Evolutionary conservation across 441 rosid genomes (phyloP).

Genomic region (Populus trichocarpa): DNA sequence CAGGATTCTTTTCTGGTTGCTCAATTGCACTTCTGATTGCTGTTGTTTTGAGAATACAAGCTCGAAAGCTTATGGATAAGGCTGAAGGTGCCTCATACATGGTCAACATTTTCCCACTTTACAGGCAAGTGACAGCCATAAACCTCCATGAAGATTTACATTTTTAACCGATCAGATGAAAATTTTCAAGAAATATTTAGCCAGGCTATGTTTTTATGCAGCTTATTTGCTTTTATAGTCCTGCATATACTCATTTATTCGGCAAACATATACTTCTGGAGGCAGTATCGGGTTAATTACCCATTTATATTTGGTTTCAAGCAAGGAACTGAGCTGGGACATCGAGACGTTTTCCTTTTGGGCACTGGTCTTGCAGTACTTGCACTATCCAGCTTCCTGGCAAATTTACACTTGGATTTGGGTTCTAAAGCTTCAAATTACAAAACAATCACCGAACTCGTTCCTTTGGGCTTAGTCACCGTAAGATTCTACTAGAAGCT

Average conservation of each 20-base stretch:
- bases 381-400: constrained; percentile 48
- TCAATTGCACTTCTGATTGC: constrained; percentile 50
- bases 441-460: constrained; percentile 43
- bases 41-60: constrained; percentile 48
- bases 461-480: constrained; percentile 53
- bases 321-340: constrained; percentile 63
- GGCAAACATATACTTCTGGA: constrained; percentile 65
- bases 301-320: constrained; percentile 69
- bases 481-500: constrained; percentile 36
- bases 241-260: constrained; percentile 67
- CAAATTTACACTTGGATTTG: constrained; percentile 54
- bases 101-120: constrained; percentile 68
- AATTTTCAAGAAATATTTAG: not conserved
- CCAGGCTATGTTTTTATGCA: constrained; percentile 29
- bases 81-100: constrained; percentile 46
- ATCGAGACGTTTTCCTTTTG: constrained; percentile 61
- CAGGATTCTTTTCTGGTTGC: constrained; percentile 74
- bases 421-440: constrained; percentile 33
- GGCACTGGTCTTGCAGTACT: constrained; percentile 62
- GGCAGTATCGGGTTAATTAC: constrained; percentile 59
- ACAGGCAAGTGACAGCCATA: constrained; percentile 56
- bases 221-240: constrained; percentile 56
- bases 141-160: not conserved
- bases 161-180: not conserved
- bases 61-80: constrained; percentile 42